Percentiles rank a stretch among this genome's conserved stretches.
Evolutionary conservation across 805 yeast genomes (phyloP).

Genomic region (Yarrowia sp.): DNA sequence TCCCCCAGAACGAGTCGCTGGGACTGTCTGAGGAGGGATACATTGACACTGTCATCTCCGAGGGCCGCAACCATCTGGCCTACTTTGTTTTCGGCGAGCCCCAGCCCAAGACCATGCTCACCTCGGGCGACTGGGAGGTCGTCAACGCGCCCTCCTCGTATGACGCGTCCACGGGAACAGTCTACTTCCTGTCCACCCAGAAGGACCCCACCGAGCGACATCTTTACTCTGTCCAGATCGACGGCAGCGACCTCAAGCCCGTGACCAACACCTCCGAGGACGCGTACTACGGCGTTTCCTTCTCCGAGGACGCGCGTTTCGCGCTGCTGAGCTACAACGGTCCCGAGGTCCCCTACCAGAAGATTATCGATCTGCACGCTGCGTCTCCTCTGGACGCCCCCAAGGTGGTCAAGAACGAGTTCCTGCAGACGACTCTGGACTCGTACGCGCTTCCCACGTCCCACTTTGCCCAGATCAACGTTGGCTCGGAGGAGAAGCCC

Average conservation of each 20-base stretch:
- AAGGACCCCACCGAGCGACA: slow-evolving; percentile 83
- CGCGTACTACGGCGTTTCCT: slow-evolving; percentile 70
- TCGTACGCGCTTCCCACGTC: slow-evolving; percentile 58
- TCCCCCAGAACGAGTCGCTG: slow-evolving; percentile 50
- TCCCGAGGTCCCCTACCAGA: slow-evolving; percentile 77
- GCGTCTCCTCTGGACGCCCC: slow-evolving; percentile 39
- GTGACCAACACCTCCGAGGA: slow-evolving; percentile 53
- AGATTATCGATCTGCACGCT: slow-evolving; percentile 55
- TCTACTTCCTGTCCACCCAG: slow-evolving; percentile 71
- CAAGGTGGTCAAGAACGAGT: slow-evolving; percentile 35
- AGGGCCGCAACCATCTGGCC: slow-evolving; percentile 71
- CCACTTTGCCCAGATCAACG: slow-evolving; percentile 46
- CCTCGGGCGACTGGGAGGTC: slow-evolving; percentile 90
- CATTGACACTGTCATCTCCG: slow-evolving; percentile 58
- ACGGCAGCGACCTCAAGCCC: slow-evolving; percentile 44
- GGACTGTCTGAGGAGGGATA: slow-evolving; percentile 63
- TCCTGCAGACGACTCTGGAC: slow-evolving; percentile 33
- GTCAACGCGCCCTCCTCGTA: slow-evolving; percentile 61
- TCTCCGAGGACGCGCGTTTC: slow-evolving; percentile 76
- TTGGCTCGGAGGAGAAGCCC: slow-evolving; percentile 45
- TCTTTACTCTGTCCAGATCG: slow-evolving; percentile 64
- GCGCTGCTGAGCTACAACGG: slow-evolving; percentile 71
- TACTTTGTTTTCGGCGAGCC: slow-evolving; percentile 70
- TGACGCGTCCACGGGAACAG: slow-evolving; percentile 47
- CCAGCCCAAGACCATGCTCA: slow-evolving; percentile 53